Evolutionary conservation across 139 green algal genomes (phyloP).

Genomic region (Medakamo hakoo): DNA sequence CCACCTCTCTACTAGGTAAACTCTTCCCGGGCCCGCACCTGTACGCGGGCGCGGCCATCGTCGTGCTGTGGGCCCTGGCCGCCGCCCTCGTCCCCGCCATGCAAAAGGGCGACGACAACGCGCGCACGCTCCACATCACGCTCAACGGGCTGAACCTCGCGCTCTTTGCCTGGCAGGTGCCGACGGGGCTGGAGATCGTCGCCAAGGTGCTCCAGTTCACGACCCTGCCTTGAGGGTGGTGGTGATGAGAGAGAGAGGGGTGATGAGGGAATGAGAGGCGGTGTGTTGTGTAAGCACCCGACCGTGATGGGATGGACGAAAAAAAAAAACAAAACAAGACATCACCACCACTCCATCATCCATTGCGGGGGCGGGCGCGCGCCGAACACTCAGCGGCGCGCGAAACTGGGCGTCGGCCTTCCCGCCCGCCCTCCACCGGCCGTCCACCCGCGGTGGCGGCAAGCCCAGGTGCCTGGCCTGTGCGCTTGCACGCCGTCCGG

Average conservation of each 20-base stretch:
- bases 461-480: no score
- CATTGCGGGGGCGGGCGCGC: no score
- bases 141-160: constrained; percentile 48
- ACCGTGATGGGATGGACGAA: no score
- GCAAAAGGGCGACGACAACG: constrained; percentile 88
- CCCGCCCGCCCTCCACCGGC: no score
- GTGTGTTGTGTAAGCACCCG: no score
- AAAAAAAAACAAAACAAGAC: no score
- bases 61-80: constrained; percentile 78
- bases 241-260: no score
- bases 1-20: constrained; percentile 33
- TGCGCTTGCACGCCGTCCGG: no score
- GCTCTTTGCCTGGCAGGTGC: constrained; percentile 35
- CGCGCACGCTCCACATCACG: constrained; percentile 75
- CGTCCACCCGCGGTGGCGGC: no score
- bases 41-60: constrained; percentile 80
- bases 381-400: no score
- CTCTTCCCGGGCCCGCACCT: constrained; percentile 97
- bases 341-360: no score
- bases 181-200: constrained; percentile 92
- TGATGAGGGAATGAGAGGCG: neutral
- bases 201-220: constrained; percentile 76
- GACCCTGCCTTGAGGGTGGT: constrained; percentile 43
- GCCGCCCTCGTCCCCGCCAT: constrained; percentile 81
- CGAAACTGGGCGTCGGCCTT: no score